These are phyloP conservation scores for Lunasporangiospora selenospora DNA, from an alignment of 192 early-diverging fungal genomes.

Conservation along the genomic window DNA sequence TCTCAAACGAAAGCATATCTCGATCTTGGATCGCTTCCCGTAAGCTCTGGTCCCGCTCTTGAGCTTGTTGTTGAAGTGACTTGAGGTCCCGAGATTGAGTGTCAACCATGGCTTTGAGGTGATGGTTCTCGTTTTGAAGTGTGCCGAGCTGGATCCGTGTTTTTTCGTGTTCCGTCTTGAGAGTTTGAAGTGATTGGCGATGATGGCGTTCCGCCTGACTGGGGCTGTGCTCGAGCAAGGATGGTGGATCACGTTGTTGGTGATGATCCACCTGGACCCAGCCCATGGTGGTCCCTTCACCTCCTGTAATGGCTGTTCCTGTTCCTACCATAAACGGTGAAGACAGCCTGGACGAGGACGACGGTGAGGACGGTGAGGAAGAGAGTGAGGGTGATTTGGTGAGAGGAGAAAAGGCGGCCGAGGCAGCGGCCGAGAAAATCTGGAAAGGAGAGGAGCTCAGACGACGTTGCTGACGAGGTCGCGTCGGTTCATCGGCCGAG, in stretches of 20 bases:
- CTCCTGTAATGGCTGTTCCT: slow-evolving; percentile 9
- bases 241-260: slow-evolving; percentile 20
- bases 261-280: too few species aligned
- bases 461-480: too few species aligned
- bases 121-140: too few species aligned
- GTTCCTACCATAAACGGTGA: too few species aligned
- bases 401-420: too few species aligned
- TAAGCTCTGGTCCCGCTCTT: slow-evolving; percentile 9
- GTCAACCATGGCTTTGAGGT: too few species aligned
- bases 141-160: too few species aligned
- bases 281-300: too few species aligned
- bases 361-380: slow-evolving; percentile 7
- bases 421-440: too few species aligned
- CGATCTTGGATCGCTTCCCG: slow-evolving; percentile 25
- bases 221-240: slow-evolving; percentile 18
- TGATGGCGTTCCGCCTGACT: slow-evolving; percentile 23
- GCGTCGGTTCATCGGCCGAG: too few species aligned
- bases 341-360: slow-evolving; percentile 22
- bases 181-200: slow-evolving; percentile 14
- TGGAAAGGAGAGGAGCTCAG: too few species aligned
- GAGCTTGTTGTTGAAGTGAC: slow-evolving; percentile 7
- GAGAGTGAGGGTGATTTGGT: too few species aligned
- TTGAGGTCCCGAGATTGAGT: slow-evolving; percentile 1
- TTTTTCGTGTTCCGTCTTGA: slow-evolving; percentile 26
- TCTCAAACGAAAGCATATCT: slow-evolving; percentile 32